Conservation (phyloP, 202 grass and related monocot genomes). For the Bolboschoenoplectus hybrid region DNA sequence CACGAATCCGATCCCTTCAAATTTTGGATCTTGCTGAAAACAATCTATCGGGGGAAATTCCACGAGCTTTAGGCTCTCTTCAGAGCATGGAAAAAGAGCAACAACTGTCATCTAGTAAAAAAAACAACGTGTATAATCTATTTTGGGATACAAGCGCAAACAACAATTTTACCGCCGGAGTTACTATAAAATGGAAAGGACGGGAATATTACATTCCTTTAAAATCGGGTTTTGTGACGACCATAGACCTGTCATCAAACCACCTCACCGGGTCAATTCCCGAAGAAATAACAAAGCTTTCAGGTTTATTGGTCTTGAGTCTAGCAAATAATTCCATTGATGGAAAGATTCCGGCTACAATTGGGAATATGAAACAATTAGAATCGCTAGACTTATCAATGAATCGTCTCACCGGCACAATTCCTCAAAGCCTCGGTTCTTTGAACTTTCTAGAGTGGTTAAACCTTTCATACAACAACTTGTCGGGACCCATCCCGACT, state of each 20-base stretch:
- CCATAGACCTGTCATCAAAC: constrained; percentile 67
- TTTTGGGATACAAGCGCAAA: background rate
- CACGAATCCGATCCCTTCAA: constrained; percentile 45
- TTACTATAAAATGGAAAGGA: constrained; percentile 42
- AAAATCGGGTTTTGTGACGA: constrained; percentile 29
- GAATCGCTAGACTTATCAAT: constrained; percentile 74
- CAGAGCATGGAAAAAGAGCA: background rate
- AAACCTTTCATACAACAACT: constrained; percentile 70
- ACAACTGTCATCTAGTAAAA: background rate
- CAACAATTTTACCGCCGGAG: constrained; percentile 54
- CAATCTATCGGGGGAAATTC: constrained; percentile 51
- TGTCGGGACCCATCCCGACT: constrained; percentile 53
- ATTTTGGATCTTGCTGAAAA: constrained; percentile 62
- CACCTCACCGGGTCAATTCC: constrained; percentile 49
- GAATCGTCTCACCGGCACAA: constrained; percentile 53
- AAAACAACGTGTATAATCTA: background rate
- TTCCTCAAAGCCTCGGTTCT: constrained; percentile 61
- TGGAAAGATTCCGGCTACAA: constrained; percentile 60
- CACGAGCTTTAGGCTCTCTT: constrained; percentile 45
- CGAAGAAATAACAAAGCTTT: constrained; percentile 39
- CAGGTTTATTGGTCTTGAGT: constrained; percentile 46
- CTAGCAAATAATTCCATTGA: constrained; percentile 59
- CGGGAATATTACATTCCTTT: constrained; percentile 30
- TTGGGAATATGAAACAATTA: constrained; percentile 57
- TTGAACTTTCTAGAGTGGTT: constrained; percentile 53